Conservation (phyloP, 2,329 filamentous ascomycete genomes). For the Beauveria medogensis region DNA sequence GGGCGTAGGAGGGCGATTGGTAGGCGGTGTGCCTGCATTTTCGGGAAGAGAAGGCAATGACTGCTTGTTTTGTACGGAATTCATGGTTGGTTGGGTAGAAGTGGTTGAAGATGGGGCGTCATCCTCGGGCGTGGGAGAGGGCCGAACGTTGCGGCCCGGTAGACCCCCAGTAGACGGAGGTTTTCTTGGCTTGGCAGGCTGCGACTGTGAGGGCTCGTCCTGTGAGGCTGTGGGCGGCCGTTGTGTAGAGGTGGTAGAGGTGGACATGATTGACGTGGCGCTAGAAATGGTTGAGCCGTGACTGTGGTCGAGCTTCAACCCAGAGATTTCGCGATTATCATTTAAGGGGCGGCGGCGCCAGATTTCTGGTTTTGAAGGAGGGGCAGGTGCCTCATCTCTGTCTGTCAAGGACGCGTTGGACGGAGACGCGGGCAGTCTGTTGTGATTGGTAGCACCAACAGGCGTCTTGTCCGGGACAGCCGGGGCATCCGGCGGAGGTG, state of each 20-base stretch:
- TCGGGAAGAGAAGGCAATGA: not conserved
- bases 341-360: slow-evolving; percentile 46
- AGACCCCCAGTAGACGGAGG: slow-evolving; percentile 17
- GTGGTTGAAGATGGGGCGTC: not conserved
- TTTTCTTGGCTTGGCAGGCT: slow-evolving; percentile 6
- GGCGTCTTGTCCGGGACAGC: slow-evolving; percentile 3
- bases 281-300: slow-evolving; percentile 42
- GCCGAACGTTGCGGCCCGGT: slow-evolving; percentile 22
- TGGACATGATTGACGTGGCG: slow-evolving; percentile 11
- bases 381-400: slow-evolving; percentile 17
- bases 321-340: slow-evolving; percentile 36
- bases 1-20: slow-evolving; percentile 38
- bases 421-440: not conserved
- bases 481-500: slow-evolving; percentile 3
- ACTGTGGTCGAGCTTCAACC: slow-evolving; percentile 40
- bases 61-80: not conserved
- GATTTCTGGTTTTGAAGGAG: slow-evolving; percentile 26
- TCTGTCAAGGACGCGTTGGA: slow-evolving; percentile 8
- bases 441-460: not conserved
- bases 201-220: slow-evolving; percentile 13
- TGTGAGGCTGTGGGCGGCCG: slow-evolving; percentile 14
- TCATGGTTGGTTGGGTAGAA: slow-evolving; percentile 6
- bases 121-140: slow-evolving; percentile 6
- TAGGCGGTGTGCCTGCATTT: slow-evolving; percentile 1
- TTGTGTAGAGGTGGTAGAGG: slow-evolving; percentile 7